phyloP scores from a whole-genome alignment of 192 early-diverging fungal genomes.

The Backusella westeae region DNA sequence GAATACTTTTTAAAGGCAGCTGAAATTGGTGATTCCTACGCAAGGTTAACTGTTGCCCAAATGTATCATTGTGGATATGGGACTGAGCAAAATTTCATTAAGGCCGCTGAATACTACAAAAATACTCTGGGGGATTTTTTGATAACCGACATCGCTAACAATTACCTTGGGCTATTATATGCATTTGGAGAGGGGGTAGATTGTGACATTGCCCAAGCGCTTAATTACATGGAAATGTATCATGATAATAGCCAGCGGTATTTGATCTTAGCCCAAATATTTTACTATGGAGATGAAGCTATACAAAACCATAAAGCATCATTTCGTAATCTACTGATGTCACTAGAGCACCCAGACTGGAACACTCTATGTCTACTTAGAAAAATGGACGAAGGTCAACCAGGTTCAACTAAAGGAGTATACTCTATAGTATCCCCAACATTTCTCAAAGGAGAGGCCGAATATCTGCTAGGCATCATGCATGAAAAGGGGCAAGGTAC shows the following conservation, averaged over 20 bases:
- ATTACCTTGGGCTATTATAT: not conserved
- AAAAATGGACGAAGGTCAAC: no score
- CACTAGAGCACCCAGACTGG: no score
- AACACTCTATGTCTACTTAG: no score
- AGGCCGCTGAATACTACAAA: not conserved
- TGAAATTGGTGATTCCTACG: not conserved
- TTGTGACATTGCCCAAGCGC: no score
- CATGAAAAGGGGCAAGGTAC: not conserved
- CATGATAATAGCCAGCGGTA: no score
- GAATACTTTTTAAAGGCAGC: not conserved
- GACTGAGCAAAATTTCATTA: not conserved
- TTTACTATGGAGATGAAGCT: no score
- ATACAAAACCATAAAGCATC: no score
- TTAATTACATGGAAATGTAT: no score
- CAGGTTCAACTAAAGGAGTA: not conserved
- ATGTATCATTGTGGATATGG: not conserved
- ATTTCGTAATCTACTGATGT: no score
- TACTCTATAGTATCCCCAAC: not conserved
- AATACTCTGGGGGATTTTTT: not conserved
- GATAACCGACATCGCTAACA: not conserved
- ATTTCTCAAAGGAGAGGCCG: not conserved
- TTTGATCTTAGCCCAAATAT: no score
- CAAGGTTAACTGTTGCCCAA: not conserved
- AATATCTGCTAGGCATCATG: not conserved
- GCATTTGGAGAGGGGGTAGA: not conserved